Evolutionary conservation across 1,139 yeast species (phyloP), one percentile per base, ranked within the genome.

Genomic region (Candida tetrigidarum): DNA sequence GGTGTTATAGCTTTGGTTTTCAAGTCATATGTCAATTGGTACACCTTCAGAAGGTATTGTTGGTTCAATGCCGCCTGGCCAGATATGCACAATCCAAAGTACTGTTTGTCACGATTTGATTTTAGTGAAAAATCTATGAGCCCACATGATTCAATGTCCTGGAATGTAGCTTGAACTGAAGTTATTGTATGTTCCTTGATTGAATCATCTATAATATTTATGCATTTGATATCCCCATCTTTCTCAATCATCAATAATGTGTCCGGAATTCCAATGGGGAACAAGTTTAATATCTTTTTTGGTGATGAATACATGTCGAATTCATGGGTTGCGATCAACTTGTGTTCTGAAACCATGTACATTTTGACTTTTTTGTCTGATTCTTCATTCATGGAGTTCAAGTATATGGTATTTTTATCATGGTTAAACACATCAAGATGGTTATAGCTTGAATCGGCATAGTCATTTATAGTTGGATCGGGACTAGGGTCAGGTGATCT

Each of bases 31-130:
- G 44, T 22, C 10, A 55, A 42, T 46, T 56, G 59, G 44, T 50
- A 55, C 3, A 59, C 43, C 38, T 53, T 56, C 23, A 60, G 40
- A 33, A 51, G 45, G 11, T 55, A 44, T 22, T 46, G 42, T 2
- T 36, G 38, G 5, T 49, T 47, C 1, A 41, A 40, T 3, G 39
- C 16, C 2, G 52, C 16, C 6, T 48, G 27, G 1, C 53, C 55
- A 27, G 48, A 42, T 1, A 60, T 39, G 7, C 52, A 58, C 19
- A 62, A 51, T 1, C 66, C 66, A 46, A 45, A 57, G 19, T 33
- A 36, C 16, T 47, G 52, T 5, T 42, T 28, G 5, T 33, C 28
- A n/a, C 27, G 34, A 2, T 41, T 45, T 5, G 51, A 14, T 37
- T 53, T 57, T 14, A 47, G 45, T 7, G 47, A 42, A 39, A 60